A percentile compares a stretch with the other conserved stretches of the same genome.
phyloP scores from a whole-genome alignment of 352 stramenopile species.

The Aphanomyces cochlioides region DNA sequence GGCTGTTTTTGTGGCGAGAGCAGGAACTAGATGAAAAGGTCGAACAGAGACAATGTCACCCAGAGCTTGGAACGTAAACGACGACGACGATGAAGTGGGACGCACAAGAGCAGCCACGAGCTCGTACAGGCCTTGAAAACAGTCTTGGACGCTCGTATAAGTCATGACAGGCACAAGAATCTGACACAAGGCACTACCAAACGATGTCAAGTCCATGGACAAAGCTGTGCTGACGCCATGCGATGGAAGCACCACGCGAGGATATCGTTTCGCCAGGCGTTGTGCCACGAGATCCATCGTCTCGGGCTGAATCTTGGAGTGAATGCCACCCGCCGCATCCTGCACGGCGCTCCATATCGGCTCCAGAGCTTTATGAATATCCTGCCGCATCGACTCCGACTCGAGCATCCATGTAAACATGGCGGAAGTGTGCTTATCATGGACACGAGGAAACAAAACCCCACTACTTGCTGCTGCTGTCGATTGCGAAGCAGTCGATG shows the following conservation, averaged over 20 bases:
- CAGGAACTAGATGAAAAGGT: too few species aligned
- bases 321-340: neutral
- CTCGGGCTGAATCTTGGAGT: neutral
- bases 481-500: too few species aligned
- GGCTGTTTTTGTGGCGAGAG: too few species aligned
- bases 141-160: neutral
- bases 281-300: constrained; percentile 10
- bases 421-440: constrained; percentile 1
- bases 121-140: too few species aligned
- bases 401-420: constrained; percentile 14
- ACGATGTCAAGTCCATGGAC: neutral
- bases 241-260: neutral
- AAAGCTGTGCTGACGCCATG: neutral
- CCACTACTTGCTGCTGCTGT: too few species aligned
- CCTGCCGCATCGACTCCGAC: constrained; percentile 1
- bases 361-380: neutral
- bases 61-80: too few species aligned
- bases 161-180: constrained; percentile 2
- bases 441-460: neutral
- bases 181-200: neutral
- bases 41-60: too few species aligned
- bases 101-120: too few species aligned
- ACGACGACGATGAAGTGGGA: too few species aligned
- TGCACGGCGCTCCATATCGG: constrained; percentile 1
- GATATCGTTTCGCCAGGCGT: neutral